Conservation (phyloP, 768 basidiomycete species). For the Pleurotus tuoliensis region DNA sequence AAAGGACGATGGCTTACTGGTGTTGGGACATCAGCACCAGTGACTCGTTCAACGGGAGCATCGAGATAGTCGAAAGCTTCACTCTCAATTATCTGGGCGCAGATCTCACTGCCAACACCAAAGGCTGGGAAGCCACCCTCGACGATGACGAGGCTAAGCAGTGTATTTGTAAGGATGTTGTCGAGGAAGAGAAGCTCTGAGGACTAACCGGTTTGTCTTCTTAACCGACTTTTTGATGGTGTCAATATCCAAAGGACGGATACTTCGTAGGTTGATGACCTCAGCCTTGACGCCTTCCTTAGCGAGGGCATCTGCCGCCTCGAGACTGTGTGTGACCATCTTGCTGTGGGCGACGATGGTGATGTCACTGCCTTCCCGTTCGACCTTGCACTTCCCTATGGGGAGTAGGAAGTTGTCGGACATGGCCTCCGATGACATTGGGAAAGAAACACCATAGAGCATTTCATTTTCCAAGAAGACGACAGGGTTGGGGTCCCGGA, state of each 20-base stretch:
- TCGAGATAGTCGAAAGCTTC: constrained; percentile 99
- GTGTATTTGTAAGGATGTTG: constrained; percentile 1
- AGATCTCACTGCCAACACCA: constrained; percentile 98
- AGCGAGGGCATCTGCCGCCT: constrained; percentile 88
- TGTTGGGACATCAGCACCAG: constrained; percentile 96
- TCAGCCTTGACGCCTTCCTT: constrained; percentile 98
- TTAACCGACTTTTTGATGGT: constrained; percentile 97
- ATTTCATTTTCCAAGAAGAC: constrained; percentile 99
- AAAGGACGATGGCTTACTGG: constrained; percentile 54
- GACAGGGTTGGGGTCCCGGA: constrained; percentile 97
- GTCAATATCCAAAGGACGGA: constrained; percentile 95
- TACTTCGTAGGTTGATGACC: constrained; percentile 94
- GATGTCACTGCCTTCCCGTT: constrained; percentile 87
- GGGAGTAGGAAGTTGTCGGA: constrained; percentile 93
- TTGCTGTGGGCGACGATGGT: constrained; percentile 98
- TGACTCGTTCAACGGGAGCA: constrained; percentile 95
- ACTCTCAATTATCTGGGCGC: constrained; percentile 95
- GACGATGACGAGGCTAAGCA: constrained; percentile 76
- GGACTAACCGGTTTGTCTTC: constrained; percentile 88
- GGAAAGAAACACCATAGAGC: constrained; percentile 96
- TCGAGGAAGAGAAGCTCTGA: neutral
- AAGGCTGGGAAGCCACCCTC: constrained; percentile 99
- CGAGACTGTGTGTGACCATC: constrained; percentile 93
- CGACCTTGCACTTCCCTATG: constrained; percentile 97
- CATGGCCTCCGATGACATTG: constrained; percentile 92